Conservation (phyloP, 306 rosid species). For the Vigna unguiculata region DNA sequence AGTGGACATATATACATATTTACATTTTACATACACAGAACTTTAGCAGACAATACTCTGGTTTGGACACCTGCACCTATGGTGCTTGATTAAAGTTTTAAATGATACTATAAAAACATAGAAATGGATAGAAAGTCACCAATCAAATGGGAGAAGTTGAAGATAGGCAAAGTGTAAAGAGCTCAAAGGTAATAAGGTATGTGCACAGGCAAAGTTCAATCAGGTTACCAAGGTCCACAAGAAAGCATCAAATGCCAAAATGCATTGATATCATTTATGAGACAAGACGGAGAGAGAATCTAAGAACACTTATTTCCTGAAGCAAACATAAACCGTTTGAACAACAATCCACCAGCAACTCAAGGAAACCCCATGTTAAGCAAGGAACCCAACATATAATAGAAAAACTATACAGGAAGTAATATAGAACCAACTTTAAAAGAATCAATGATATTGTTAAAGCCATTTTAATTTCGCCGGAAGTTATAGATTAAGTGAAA, state of each 20-base stretch:
- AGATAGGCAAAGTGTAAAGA: constrained; percentile 45
- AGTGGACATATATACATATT: constrained; percentile 25
- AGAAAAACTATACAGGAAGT: constrained; percentile 14
- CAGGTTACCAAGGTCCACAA: constrained; percentile 63
- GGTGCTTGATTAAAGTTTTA: constrained; percentile 1
- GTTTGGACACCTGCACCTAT: neutral
- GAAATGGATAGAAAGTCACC: constrained; percentile 35
- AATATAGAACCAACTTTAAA: constrained; percentile 27
- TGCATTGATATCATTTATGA: constrained; percentile 47
- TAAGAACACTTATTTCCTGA: constrained; percentile 54
- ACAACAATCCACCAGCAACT: constrained; percentile 45
- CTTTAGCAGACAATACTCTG: constrained; percentile 30
- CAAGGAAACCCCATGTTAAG: constrained; percentile 43
- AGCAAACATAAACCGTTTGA: constrained; percentile 59
- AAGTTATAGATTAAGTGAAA: neutral
- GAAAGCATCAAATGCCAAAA: constrained; percentile 75
- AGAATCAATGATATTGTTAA: constrained; percentile 12
- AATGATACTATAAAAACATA: constrained; percentile 24
- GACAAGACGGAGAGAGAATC: constrained; percentile 53
- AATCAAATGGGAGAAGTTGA: constrained; percentile 24
- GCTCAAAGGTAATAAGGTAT: constrained; percentile 39
- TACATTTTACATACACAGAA: constrained; percentile 18
- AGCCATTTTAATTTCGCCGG: constrained; percentile 10
- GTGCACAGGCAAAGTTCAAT: constrained; percentile 43
- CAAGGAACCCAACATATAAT: constrained; percentile 39